These are phyloP conservation scores for Cryptosporidium xiaoi DNA, from an alignment of 169 alveolate genomes.

Conservation along the genomic window DNA sequence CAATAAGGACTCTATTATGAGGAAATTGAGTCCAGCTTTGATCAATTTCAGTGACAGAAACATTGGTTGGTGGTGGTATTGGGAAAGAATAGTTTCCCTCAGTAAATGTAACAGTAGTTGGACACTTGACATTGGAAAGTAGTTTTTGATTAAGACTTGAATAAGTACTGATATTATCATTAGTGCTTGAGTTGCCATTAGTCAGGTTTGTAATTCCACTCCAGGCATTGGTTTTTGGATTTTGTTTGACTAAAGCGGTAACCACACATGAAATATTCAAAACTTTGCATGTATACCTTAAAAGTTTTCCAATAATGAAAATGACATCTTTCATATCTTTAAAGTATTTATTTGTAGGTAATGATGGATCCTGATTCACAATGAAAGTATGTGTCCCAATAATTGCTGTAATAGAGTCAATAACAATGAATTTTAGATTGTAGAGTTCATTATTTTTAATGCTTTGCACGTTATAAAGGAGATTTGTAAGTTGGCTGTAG, in stretches of 20 bases:
- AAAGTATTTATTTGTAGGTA: background rate
- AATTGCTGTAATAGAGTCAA: conserved; percentile 60
- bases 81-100: conserved; percentile 6
- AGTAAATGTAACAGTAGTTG: conserved; percentile 18
- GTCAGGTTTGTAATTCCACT: background rate
- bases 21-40: conserved; percentile 45
- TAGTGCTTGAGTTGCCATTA: background rate
- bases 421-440: conserved; percentile 22
- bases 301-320: conserved; percentile 24
- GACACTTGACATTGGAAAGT: background rate
- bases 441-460: background rate
- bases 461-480: conserved; percentile 20
- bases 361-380: background rate
- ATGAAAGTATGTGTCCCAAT: conserved; percentile 23
- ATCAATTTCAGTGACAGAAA: conserved; percentile 32
- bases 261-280: conserved; percentile 19
- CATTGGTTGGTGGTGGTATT: conserved; percentile 52
- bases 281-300: conserved; percentile 23
- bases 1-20: conserved; percentile 60
- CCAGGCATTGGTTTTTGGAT: background rate
- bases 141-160: background rate
- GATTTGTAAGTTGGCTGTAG: conserved; percentile 3
- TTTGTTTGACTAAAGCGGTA: conserved; percentile 16
- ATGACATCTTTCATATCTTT: conserved; percentile 12
- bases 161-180: background rate